Percentiles rank a stretch among this genome's conserved stretches.
phyloP scores from a whole-genome alignment of 306 rosid species.

The Rosa rugosa region DNA sequence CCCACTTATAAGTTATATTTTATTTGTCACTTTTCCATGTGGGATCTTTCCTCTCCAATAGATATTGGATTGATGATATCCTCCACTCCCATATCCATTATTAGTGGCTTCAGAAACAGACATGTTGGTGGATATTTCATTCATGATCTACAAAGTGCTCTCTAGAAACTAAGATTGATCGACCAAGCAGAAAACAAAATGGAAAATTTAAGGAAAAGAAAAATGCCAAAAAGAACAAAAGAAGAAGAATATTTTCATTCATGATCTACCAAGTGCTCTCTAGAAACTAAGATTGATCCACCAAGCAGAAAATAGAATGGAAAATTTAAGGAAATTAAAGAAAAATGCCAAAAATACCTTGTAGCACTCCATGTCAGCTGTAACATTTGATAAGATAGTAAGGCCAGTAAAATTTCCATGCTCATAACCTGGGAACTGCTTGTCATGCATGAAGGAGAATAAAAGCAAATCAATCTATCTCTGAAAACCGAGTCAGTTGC shows the following conservation, averaged over 20 bases:
- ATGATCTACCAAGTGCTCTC: background rate
- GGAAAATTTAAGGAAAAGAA: background rate
- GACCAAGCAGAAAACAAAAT: too few species aligned
- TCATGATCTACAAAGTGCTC: background rate
- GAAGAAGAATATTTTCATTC: background rate
- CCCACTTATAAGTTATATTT: too few species aligned
- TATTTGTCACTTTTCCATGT: too few species aligned
- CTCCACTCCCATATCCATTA: too few species aligned
- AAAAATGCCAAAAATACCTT: slow-evolving; percentile 41
- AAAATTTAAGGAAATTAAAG: background rate
- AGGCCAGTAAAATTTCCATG: slow-evolving; percentile 91
- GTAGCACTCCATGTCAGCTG: slow-evolving; percentile 79
- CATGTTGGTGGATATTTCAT: background rate
- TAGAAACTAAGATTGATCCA: too few species aligned
- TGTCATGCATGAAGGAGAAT: slow-evolving; percentile 22
- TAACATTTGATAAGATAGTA: slow-evolving; percentile 68
- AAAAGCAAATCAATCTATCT: background rate
- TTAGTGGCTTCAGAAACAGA: background rate
- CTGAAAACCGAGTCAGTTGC: too few species aligned
- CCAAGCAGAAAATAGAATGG: background rate
- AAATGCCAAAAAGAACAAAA: too few species aligned
- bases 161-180: too few species aligned
- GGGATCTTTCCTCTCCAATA: too few species aligned
- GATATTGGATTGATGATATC: background rate
- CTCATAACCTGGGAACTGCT: slow-evolving; percentile 86